Conservation (phyloP, 345 rosid genomes). For the Citrus unshiu region DNA sequence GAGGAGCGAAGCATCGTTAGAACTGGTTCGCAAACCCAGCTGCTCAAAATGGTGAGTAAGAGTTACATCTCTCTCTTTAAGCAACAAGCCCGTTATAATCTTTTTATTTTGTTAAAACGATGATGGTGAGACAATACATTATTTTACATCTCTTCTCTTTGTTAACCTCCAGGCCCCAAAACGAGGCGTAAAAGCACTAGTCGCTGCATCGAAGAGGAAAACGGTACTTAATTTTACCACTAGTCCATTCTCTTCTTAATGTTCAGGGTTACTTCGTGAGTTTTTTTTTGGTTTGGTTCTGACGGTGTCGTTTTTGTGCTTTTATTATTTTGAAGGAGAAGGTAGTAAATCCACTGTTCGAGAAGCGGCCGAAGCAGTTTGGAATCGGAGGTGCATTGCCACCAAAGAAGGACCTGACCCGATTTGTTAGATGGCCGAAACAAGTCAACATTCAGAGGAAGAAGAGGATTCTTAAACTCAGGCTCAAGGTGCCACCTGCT, state of each 20-base stretch:
- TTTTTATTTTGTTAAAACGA: background rate
- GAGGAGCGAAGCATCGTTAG: background rate
- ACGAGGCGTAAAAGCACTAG: constrained; percentile 38
- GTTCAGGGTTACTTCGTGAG: too few relatives aligned
- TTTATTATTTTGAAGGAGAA: constrained; percentile 40
- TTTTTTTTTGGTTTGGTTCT: background rate
- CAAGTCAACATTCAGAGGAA: constrained; percentile 71
- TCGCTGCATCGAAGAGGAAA: constrained; percentile 48
- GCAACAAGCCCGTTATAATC: background rate
- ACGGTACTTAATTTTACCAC: constrained; percentile 18
- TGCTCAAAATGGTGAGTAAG: background rate
- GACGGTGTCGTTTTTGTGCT: background rate
- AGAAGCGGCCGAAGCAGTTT: constrained; percentile 81
- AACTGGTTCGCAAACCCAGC: background rate
- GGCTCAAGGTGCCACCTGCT: constrained; percentile 90
- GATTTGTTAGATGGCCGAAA: constrained; percentile 78
- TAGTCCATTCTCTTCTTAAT: too few relatives aligned
- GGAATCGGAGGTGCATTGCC: constrained; percentile 90
- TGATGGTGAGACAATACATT: background rate
- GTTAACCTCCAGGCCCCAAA: constrained; percentile 40
- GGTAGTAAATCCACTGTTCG: constrained; percentile 66
- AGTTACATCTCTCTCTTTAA: background rate
- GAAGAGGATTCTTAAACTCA: constrained; percentile 72
- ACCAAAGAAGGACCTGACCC: constrained; percentile 72
- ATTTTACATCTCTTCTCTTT: background rate